Percentiles rank a stretch among this genome's conserved stretches.
phyloP scores from a whole-genome alignment of 176 grass and related monocot species.

The Lolium perenne region DNA sequence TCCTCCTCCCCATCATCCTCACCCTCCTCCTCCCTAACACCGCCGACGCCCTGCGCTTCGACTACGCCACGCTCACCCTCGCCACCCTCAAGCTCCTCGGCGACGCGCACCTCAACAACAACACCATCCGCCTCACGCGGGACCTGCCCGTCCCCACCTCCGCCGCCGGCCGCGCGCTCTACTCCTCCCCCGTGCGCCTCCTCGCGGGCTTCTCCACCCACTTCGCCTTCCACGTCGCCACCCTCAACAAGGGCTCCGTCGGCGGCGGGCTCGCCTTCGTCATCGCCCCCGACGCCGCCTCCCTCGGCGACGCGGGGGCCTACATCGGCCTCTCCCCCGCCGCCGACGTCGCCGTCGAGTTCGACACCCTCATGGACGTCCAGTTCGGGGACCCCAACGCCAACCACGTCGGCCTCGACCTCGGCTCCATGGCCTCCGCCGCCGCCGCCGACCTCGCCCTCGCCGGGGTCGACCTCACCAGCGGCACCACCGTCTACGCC shows the following conservation, averaged over 20 bases:
- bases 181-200: slow-evolving; percentile 55
- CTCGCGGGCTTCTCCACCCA: slow-evolving; percentile 72
- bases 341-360: slow-evolving; percentile 75
- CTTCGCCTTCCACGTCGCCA: slow-evolving; percentile 81
- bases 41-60: slow-evolving; percentile 55
- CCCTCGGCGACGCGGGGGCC: slow-evolving; percentile 63
- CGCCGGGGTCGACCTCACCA: slow-evolving; percentile 57
- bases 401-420: slow-evolving; percentile 85
- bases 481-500: slow-evolving; percentile 65
- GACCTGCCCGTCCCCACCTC: slow-evolving; percentile 87
- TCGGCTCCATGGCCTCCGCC: slow-evolving; percentile 73
- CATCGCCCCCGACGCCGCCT: slow-evolving; percentile 47
- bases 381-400: slow-evolving; percentile 80
- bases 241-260: slow-evolving; percentile 71
- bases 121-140: slow-evolving; percentile 75
- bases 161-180: slow-evolving; percentile 74
- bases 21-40: background rate
- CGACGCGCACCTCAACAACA: slow-evolving; percentile 97
- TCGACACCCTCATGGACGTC: slow-evolving; percentile 82
- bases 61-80: slow-evolving; percentile 74
- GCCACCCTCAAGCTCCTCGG: slow-evolving; percentile 74
- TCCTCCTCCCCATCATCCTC: background rate
- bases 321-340: slow-evolving; percentile 56
- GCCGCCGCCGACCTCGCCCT: slow-evolving; percentile 60
- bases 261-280: slow-evolving; percentile 90